Percentiles rank a stretch among this genome's conserved stretches.
Evolutionary conservation across 1,139 yeast species (phyloP).

Genomic region (Magnusiomyces clavatus): DNA sequence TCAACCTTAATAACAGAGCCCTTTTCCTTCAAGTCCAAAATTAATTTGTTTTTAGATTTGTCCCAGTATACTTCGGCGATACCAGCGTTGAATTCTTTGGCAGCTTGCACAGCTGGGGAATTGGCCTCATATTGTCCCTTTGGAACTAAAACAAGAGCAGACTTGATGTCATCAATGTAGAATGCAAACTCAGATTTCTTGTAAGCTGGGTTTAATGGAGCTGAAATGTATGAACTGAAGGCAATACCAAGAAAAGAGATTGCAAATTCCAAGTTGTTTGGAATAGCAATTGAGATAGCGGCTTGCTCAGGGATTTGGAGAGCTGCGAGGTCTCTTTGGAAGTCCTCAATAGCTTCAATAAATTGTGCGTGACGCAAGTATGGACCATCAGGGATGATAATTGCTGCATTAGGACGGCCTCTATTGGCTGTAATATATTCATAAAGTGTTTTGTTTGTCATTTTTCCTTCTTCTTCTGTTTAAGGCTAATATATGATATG

Average conservation of each 20-base stretch:
- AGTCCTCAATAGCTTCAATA: slow-evolving; percentile 20
- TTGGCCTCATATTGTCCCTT: slow-evolving; percentile 36
- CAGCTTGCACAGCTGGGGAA: slow-evolving; percentile 44
- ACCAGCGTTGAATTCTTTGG: slow-evolving; percentile 39
- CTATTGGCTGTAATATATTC: slow-evolving; percentile 16
- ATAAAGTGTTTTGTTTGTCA: slow-evolving; percentile 16
- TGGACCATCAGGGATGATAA: slow-evolving; percentile 27
- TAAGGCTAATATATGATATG: not conserved
- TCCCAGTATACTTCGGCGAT: slow-evolving; percentile 47
- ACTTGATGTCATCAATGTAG: slow-evolving; percentile 50
- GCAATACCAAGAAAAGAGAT: slow-evolving; percentile 48
- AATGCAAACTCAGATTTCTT: slow-evolving; percentile 53
- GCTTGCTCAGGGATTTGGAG: slow-evolving; percentile 33
- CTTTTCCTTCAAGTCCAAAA: slow-evolving; percentile 21
- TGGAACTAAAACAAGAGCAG: slow-evolving; percentile 50
- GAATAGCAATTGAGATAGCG: slow-evolving; percentile 51
- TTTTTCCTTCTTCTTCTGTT: not conserved
- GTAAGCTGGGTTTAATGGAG: slow-evolving; percentile 58
- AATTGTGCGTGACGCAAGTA: slow-evolving; percentile 25
- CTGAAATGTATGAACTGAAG: slow-evolving; percentile 48
- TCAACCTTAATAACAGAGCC: slow-evolving; percentile 17
- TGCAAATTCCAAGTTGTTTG: slow-evolving; percentile 51
- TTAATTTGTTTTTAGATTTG: slow-evolving; percentile 20
- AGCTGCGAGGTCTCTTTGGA: slow-evolving; percentile 26
- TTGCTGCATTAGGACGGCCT: slow-evolving; percentile 13